phyloP scores from a whole-genome alignment of 2,329 filamentous ascomycete genomes.

The Graphium sp. region DNA sequence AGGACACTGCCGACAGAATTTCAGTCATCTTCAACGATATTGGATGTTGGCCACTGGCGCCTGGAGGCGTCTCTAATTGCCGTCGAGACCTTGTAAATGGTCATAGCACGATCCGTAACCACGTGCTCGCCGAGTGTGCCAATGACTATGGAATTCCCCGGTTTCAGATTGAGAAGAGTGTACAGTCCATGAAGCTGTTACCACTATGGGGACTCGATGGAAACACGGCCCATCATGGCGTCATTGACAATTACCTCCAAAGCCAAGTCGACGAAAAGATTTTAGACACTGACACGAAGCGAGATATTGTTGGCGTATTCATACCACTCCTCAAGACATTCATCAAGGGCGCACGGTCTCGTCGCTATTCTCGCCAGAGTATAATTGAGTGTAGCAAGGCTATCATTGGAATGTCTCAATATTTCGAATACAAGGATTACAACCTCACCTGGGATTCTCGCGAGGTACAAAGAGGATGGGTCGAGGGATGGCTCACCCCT shows the following conservation, averaged over 20 bases:
- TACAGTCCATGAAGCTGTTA: constrained; percentile 34
- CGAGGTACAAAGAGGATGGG: constrained; percentile 27
- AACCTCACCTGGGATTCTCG: constrained; percentile 28
- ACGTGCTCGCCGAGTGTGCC: constrained; percentile 35
- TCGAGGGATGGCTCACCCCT: constrained; percentile 27
- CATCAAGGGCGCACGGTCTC: constrained; percentile 29
- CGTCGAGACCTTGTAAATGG: constrained; percentile 36
- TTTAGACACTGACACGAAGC: constrained; percentile 17
- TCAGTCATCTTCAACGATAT: constrained; percentile 34
- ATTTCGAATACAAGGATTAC: constrained; percentile 33
- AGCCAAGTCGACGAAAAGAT: constrained; percentile 30
- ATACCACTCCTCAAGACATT: constrained; percentile 30
- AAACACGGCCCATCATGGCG: constrained; percentile 30
- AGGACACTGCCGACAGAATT: constrained; percentile 26
- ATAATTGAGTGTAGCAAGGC: constrained; percentile 27
- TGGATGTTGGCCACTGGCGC: constrained; percentile 34
- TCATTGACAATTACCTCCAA: constrained; percentile 35
- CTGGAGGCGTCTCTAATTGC: constrained; percentile 37
- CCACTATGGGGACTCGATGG: constrained; percentile 37
- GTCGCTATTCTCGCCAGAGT: constrained; percentile 21
- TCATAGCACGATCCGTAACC: constrained; percentile 32
- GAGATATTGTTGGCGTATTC: constrained; percentile 33
- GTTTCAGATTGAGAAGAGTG: constrained; percentile 35
- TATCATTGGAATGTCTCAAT: constrained; percentile 29
- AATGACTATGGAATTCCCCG: constrained; percentile 37